Base-by-base conservation (phyloP, 805 yeast genomes). In the Allodekkera sacchari region DNA sequence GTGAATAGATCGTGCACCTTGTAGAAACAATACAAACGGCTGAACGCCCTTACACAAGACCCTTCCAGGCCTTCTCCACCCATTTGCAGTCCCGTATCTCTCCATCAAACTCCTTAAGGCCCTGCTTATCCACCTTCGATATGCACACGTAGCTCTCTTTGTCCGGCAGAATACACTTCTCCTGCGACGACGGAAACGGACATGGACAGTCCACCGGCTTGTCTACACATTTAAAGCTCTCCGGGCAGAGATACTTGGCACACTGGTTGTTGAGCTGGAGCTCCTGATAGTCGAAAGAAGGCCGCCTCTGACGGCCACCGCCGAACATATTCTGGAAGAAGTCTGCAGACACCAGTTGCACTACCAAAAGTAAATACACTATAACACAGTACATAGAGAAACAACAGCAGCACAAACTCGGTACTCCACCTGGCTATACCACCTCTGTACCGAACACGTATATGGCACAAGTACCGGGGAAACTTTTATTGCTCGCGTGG, bases 81-180 rank as follows among this genome's bases (percentile, higher is more conserved):
- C 89, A 88, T 7, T 82, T 81, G 55, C 97, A 89, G 48, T 82
- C 95, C 52, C 92, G 64, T 37, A 64, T 61, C 44, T 71, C 83
- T 9, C 47, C 69, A 13, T 50, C 47, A 16, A 42, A 45, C 3
- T 52, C 59, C 39, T 9, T 63, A 59, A 22, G 28, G 6, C 39
- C 48, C 10, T 34, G 32, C 20, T 34, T 33, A 20, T 72, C 68
- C 1, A 94, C 89, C 43, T 80, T 82, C 14, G 96, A 81, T 25
- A 92, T 80, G 54, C 98, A 92, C 11, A 88, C 66, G 48, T 63
- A 80, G 34, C 71, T 71, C 20, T 63, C 57, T 13, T 74, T 67
- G 40, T 73, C 77, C 0, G 96, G 94, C 25, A 83, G 60, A 2
- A 68, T 51, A 55, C 98, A 92, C 48, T 83, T 81, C 38, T 83